phyloP scores from a whole-genome alignment of 2,329 filamentous ascomycete species.

The Colletotrichum horii region DNA sequence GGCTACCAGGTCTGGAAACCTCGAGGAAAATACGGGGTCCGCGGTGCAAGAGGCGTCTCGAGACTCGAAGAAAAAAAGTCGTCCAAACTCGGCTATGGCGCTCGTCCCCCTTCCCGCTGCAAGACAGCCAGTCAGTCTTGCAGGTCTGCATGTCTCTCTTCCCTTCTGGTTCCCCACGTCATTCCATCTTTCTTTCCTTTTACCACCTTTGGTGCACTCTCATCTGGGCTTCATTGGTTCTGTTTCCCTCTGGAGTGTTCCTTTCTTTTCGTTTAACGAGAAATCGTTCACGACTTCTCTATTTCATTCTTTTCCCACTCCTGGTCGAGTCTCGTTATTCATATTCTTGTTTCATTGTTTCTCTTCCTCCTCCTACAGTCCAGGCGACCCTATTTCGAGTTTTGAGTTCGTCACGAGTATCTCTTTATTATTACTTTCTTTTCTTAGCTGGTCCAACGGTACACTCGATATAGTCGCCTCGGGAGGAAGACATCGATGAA shows the following conservation, averaged over 20 bases:
- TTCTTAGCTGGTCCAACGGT: neutral
- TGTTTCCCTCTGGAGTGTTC: slow-evolving; percentile 1
- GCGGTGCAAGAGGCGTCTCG: neutral
- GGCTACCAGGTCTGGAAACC: slow-evolving; percentile 5
- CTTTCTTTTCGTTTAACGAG: slow-evolving; percentile 9
- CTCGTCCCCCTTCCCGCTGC: neutral
- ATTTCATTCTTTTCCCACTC: slow-evolving; percentile 15
- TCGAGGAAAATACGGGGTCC: neutral
- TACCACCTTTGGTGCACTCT: slow-evolving; percentile 2
- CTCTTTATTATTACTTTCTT: neutral
- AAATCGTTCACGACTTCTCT: slow-evolving; percentile 4
- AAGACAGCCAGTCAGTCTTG: neutral
- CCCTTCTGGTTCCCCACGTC: neutral
- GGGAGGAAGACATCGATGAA: neutral
- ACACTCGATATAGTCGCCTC: neutral
- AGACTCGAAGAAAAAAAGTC: neutral
- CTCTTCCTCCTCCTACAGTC: neutral
- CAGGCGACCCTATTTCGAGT: neutral
- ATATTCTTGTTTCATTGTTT: neutral
- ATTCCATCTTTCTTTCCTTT: neutral
- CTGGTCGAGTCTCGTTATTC: slow-evolving; percentile 2
- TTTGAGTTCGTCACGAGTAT: neutral
- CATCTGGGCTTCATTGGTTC: slow-evolving; percentile 7
- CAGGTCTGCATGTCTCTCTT: neutral
- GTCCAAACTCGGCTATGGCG: neutral